A percentile compares a stretch with the other conserved stretches of the same genome.
These are phyloP conservation scores for Peltaster fructicola DNA, from an alignment of 2,329 filamentous ascomycete genomes.

Conservation along the genomic window DNA sequence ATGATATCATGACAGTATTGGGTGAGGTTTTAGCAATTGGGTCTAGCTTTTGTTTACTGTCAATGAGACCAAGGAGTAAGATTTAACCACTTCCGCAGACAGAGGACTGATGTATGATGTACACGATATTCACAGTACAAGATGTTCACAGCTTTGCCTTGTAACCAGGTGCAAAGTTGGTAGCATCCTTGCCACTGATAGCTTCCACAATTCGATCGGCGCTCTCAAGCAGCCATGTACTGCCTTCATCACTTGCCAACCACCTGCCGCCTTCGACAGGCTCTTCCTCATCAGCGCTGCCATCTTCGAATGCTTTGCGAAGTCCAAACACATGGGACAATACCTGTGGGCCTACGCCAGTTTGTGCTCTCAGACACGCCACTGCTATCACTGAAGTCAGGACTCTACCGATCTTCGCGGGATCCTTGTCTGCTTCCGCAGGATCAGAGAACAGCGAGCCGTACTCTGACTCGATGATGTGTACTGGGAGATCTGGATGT, in stretches of 20 bases:
- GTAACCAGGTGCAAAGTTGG: slow-evolving; percentile 38
- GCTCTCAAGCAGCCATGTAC: slow-evolving; percentile 42
- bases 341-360: slow-evolving; percentile 68
- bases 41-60: too few species aligned
- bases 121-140: too few species aligned
- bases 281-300: slow-evolving; percentile 32
- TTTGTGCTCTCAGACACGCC: slow-evolving; percentile 58
- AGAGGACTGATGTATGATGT: too few species aligned
- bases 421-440: slow-evolving; percentile 20
- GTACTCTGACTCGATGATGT: slow-evolving; percentile 62
- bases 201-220: slow-evolving; percentile 42
- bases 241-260: slow-evolving; percentile 49
- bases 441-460: slow-evolving; percentile 57
- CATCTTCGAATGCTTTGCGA: slow-evolving; percentile 57
- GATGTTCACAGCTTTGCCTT: slow-evolving; percentile 26
- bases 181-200: slow-evolving; percentile 30
- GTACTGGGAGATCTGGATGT: slow-evolving; percentile 66
- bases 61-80: too few species aligned
- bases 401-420: slow-evolving; percentile 44
- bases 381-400: slow-evolving; percentile 59
- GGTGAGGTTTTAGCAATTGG: too few species aligned
- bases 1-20: too few species aligned
- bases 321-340: slow-evolving; percentile 66
- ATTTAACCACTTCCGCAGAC: too few species aligned
- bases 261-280: slow-evolving; percentile 42